Percentiles rank a stretch among this genome's conserved stretches.
These are phyloP conservation scores for Stenocarpella maydis DNA, from an alignment of 2,329 filamentous ascomycete genomes.

Conservation along the genomic window DNA sequence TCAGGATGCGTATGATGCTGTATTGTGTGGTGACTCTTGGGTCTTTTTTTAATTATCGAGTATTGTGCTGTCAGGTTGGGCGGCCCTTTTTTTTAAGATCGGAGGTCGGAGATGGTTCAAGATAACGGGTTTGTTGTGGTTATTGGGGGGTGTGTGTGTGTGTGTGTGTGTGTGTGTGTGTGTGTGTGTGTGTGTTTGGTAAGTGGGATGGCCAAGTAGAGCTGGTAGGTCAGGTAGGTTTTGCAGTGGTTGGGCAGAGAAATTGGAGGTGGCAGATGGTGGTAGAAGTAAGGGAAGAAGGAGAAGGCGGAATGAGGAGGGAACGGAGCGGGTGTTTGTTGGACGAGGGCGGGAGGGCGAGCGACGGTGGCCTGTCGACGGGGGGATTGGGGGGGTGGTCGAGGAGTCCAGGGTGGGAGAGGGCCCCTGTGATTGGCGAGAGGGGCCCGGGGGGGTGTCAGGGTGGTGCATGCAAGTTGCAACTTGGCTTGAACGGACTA, in stretches of 20 bases:
- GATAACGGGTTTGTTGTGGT: conserved; percentile 1
- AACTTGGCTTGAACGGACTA: conserved; percentile 18
- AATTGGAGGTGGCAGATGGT: conserved; percentile 25
- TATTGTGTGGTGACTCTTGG: no score
- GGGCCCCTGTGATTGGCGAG: conserved; percentile 14
- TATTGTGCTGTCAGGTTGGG: not conserved
- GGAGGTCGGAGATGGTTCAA: conserved; percentile 1
- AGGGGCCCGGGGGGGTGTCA: conserved; percentile 2
- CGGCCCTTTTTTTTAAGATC: not conserved
- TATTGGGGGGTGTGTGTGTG: conserved; percentile 19
- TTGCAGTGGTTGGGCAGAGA: conserved; percentile 29
- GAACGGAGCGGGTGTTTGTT: conserved; percentile 31
- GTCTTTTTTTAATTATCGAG: not conserved
- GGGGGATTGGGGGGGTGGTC: conserved; percentile 11
- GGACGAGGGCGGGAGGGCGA: conserved; percentile 28
- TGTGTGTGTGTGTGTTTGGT: conserved; percentile 10
- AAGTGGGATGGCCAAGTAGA: conserved; percentile 17
- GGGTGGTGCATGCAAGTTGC: conserved; percentile 28
- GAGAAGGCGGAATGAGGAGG: conserved; percentile 27
- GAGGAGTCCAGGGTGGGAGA: conserved; percentile 16
- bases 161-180: conserved; percentile 16
- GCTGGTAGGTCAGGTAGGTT: conserved; percentile 32
- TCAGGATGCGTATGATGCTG: not conserved
- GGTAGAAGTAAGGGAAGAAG: conserved; percentile 32
- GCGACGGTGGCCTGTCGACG: conserved; percentile 25